A percentile compares a stretch with the other conserved stretches of the same genome.
Conservation (phyloP, 768 basidiomycete species). For the Lactarius quietus region DNA sequence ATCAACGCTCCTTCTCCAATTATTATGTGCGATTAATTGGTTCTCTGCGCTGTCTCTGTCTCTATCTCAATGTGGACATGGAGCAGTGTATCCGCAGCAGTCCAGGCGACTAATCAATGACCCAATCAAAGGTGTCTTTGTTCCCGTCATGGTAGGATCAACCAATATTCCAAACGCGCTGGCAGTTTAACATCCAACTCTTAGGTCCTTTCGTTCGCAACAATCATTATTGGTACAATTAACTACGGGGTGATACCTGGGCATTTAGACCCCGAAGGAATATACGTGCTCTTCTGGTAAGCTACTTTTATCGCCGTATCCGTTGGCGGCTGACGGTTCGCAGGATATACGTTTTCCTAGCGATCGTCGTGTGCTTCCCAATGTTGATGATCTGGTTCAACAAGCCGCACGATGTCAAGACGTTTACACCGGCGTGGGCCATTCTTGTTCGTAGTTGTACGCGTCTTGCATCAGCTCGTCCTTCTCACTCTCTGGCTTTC, state of each 20-base stretch:
- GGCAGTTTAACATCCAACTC: background rate
- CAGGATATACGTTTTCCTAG: slow-evolving; percentile 42
- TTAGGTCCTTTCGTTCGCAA: slow-evolving; percentile 51
- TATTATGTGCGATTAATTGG: slow-evolving; percentile 35
- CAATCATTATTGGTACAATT: slow-evolving; percentile 47
- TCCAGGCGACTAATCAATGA: slow-evolving; percentile 42
- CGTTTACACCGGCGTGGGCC: slow-evolving; percentile 39
- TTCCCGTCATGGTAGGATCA: slow-evolving; percentile 35
- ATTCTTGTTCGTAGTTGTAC: slow-evolving; percentile 35
- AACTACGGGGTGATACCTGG: slow-evolving; percentile 43
- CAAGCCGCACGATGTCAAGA: slow-evolving; percentile 41
- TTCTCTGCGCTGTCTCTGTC: background rate
- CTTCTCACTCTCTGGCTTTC: background rate
- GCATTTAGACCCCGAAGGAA: slow-evolving; percentile 34
- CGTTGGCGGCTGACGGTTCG: background rate
- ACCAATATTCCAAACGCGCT: background rate
- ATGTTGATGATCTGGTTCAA: slow-evolving; percentile 52
- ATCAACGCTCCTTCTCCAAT: slow-evolving; percentile 41
- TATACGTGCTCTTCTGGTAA: slow-evolving; percentile 46
- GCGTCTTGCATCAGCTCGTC: background rate
- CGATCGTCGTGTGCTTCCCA: slow-evolving; percentile 40
- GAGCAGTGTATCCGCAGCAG: slow-evolving; percentile 43
- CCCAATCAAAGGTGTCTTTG: slow-evolving; percentile 45
- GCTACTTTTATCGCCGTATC: background rate
- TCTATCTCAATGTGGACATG: background rate